A percentile compares a stretch with the other conserved stretches of the same genome.
Evolutionary conservation across 2,329 filamentous ascomycete species (phyloP).

Genomic region (Monascus ruber): DNA sequence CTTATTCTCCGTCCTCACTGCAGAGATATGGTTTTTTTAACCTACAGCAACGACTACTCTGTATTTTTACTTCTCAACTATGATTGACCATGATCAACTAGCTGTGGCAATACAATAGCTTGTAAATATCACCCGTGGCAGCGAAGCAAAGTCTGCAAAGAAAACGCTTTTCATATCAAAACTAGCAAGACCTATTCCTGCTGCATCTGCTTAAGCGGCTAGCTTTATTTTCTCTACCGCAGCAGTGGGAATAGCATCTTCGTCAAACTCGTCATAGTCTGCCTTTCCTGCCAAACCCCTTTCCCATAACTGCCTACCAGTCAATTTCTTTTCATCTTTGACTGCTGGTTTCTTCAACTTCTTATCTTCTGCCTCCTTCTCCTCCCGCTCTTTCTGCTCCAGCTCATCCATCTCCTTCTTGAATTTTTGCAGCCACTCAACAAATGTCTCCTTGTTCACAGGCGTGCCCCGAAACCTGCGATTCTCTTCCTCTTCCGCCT

Average conservation of each 20-base stretch:
- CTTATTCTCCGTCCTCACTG: too few relatives aligned
- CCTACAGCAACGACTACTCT: too few relatives aligned
- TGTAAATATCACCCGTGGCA: slow-evolving; percentile 1
- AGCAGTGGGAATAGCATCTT: slow-evolving; percentile 48
- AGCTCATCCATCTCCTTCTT: slow-evolving; percentile 68
- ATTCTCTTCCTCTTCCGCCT: slow-evolving; percentile 80
- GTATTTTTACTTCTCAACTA: too few relatives aligned
- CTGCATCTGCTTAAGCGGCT: slow-evolving; percentile 34
- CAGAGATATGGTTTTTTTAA: too few relatives aligned
- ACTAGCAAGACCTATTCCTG: not conserved
- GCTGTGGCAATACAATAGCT: too few relatives aligned
- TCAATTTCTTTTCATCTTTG: slow-evolving; percentile 54
- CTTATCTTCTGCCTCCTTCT: slow-evolving; percentile 68
- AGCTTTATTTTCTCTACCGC: slow-evolving; percentile 63
- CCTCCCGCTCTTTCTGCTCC: slow-evolving; percentile 53
- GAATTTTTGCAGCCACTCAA: slow-evolving; percentile 72
- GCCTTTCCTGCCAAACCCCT: slow-evolving; percentile 55
- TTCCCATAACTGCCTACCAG: slow-evolving; percentile 70
- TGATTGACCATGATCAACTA: too few relatives aligned
- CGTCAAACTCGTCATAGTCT: slow-evolving; percentile 56
- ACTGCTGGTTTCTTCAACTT: slow-evolving; percentile 66
- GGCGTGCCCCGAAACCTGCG: slow-evolving; percentile 86
- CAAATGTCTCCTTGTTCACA: slow-evolving; percentile 77
- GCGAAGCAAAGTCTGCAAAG: not conserved
- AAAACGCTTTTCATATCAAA: not conserved